Base-by-base conservation (phyloP, 2,329 filamentous ascomycete species). In the Coniochaeta sp. region DNA sequence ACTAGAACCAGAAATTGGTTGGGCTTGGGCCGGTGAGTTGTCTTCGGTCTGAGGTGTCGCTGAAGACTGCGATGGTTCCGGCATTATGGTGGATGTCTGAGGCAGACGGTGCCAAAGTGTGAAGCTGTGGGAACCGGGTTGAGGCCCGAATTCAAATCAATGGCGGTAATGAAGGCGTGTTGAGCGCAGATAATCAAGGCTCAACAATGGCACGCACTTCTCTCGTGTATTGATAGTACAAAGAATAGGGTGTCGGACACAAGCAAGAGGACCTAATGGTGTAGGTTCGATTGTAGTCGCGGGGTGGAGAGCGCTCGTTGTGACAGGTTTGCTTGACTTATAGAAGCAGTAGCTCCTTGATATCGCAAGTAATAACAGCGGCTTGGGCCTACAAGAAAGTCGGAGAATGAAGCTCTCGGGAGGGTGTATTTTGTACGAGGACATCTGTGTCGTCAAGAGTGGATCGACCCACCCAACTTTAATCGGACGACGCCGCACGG, bases 371-470 rank as follows among this genome's bases (percentile, higher is more conserved):
- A 30, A 52, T 12, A 6, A n/a, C n/a, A 26, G 30, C 9, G 12
- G 22, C 10, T 19, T 8, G 14, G n/a, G 30, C 30, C 64, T 68
- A 68, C 66, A 68, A 66, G 64, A 67, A 68, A 68, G 64, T 56
- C 52, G 26, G n/a, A 19, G 40, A 40, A 19, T 4, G 34, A 16
- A 56, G 60, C 32, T 19, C 40, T 57, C 22, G 17, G 19, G 24
- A 57, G 40, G 8, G 19, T 36, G 59, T 67, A 65, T 68, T 68
- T 65, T 68, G 66, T 68, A 68, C 60, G 44, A 16, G 2, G 7
- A 8, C 4, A 47, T 24, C 42, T 5, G 3, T 14, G 19, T 50
- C 44, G 44, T 50, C 44, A 50, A 50, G 14, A 50, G 44, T 50
- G 44, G 44, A 50, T 24, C 6, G 24, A 14, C 5, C 47, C 24